phyloP scores from a whole-genome alignment of 768 basidiomycete genomes.

The Dentipellis sp. region DNA sequence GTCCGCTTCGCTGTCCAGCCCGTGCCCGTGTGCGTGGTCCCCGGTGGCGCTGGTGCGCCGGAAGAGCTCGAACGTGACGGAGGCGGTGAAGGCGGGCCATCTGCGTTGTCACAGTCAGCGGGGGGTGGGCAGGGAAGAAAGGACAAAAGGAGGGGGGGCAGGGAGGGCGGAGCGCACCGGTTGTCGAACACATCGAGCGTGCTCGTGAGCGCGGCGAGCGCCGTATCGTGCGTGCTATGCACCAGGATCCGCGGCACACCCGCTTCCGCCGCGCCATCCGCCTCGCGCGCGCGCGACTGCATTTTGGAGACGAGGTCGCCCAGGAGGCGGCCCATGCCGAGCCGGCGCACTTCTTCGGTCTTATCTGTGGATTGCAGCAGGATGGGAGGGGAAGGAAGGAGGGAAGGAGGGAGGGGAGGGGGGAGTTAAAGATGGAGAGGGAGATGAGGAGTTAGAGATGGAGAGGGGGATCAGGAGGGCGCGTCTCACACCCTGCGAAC shows the following conservation, averaged over 20 bases:
- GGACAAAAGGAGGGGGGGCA: too few relatives aligned
- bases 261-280: constrained; percentile 11
- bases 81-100: constrained; percentile 72
- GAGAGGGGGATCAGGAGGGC: not conserved
- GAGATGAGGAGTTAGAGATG: not conserved
- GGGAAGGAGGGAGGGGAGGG: not conserved
- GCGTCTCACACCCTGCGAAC: constrained; percentile 31
- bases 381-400: not conserved
- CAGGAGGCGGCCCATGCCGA: constrained; percentile 73
- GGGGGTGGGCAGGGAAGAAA: too few relatives aligned
- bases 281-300: constrained; percentile 42
- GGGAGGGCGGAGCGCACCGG: constrained; percentile 22
- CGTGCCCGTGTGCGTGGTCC: not conserved
- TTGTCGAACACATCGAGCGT: constrained; percentile 71
- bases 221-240: constrained; percentile 66
- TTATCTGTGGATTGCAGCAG: constrained; percentile 37
- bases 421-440: not conserved
- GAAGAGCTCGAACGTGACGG: constrained; percentile 70
- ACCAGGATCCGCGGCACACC: constrained; percentile 51
- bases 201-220: constrained; percentile 50
- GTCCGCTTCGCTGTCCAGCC: not conserved
- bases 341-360: constrained; percentile 61
- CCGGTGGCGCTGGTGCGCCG: constrained; percentile 19
- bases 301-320: constrained; percentile 55
- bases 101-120: too few relatives aligned